Base-by-base conservation (phyloP, 352 stramenopile species). In the Pythium rishiriense region DNA sequence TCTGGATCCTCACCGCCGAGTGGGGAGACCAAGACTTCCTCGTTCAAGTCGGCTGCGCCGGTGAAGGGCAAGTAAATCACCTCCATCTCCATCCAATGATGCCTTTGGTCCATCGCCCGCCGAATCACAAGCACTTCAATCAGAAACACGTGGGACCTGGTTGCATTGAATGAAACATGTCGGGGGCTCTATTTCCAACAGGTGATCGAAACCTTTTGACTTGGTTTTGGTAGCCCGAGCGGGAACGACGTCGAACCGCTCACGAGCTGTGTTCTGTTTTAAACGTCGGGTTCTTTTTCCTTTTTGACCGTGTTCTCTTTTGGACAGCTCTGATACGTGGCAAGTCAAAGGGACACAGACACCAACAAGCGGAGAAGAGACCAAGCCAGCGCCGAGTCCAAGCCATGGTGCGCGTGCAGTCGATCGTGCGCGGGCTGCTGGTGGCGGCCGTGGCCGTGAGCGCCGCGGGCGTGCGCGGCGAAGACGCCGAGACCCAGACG, bases 401-500 rank as follows among this genome's bases (percentile, higher is more conserved):
- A 62, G 79, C 37, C 2, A 66, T 64, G 79, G 79, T 76, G 74
- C 80, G 69, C 64, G 75, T 68, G 45, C 76, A 26, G 46, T 61
- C 29, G 62, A 62, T 70, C 80, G 67, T 72, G 72, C 73, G 60
- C 46, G 60, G 79, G 37, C 42, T 80, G 66, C 41, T 78, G 26
- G 49, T 80, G 17, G 79, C 72, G 15, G 66, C 69, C 4, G 57
- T 82, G 37, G 70, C 72, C 31, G 66, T 79, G 60, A 43, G 42
- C n/a, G 64, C 64, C 43, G 31, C 39, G 1, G 21, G 47, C 37
- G 57, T 65, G 31, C 26, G 29, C 29, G 66, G 53, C 11, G 66
- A 64, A 1, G 58, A 68, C 31, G 53, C 35, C 5, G 67, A 61
- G 3, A 67, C 68, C 11, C 62, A 69, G 42, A 72, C 72, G 19